Conservation (phyloP, 73 alveolate species). For the Paramecium caudatum region DNA sequence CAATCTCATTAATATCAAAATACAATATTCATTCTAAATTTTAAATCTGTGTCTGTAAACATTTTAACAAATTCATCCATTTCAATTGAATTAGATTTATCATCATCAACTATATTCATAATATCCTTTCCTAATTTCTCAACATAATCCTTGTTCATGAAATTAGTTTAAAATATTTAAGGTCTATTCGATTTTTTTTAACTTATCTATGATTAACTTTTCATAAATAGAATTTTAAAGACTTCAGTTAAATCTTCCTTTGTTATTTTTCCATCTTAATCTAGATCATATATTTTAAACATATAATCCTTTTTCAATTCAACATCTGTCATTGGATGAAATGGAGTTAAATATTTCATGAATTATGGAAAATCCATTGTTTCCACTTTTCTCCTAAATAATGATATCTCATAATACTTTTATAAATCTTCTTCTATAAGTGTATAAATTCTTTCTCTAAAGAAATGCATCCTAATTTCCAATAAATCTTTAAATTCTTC, state of each 20-base stretch:
- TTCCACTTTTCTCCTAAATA: slow-evolving; percentile 32
- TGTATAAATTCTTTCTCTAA: not conserved
- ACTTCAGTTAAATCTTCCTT: slow-evolving; percentile 59
- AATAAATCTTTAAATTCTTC: slow-evolving; percentile 45
- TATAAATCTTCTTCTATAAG: not conserved
- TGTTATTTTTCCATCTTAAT: slow-evolving; percentile 53
- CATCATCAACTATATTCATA: slow-evolving; percentile 60
- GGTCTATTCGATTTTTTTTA: not conserved
- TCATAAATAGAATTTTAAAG: slow-evolving; percentile 37
- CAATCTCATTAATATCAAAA: too few relatives aligned
- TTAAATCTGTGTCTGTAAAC: slow-evolving; percentile 36
- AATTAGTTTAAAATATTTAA: slow-evolving; percentile 36
- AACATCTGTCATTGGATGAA: slow-evolving; percentile 48
- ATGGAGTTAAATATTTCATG: slow-evolving; percentile 29
- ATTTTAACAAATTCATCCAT: slow-evolving; percentile 29
- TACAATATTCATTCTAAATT: slow-evolving; percentile 51
- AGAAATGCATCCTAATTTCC: slow-evolving; percentile 39
- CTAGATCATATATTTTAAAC: slow-evolving; percentile 51
- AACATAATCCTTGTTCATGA: slow-evolving; percentile 60
- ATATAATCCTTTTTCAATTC: not conserved
- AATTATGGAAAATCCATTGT: slow-evolving; percentile 22
- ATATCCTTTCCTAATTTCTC: slow-evolving; percentile 40
- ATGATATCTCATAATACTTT: too few relatives aligned
- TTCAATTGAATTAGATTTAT: slow-evolving; percentile 37
- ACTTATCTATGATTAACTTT: not conserved